phyloP scores from a whole-genome alignment of 208 protist species.

The Trypanosoma brucei region DNA sequence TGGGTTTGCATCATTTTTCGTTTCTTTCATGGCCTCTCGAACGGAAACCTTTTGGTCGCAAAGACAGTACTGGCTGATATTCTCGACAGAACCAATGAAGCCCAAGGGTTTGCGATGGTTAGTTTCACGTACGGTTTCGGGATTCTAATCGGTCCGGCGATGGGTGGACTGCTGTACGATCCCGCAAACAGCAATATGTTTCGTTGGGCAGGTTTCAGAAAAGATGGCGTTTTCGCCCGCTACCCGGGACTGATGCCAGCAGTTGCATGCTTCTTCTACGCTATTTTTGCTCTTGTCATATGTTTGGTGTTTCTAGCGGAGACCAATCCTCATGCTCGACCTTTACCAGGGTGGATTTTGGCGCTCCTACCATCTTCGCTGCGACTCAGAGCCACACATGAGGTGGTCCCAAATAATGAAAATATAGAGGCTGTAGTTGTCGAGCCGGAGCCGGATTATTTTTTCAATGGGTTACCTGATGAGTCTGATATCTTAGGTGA shows the following conservation, averaged over 20 bases:
- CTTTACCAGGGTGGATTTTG: slow-evolving; percentile 30
- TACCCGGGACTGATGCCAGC: slow-evolving; percentile 52
- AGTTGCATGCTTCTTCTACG: slow-evolving; percentile 52
- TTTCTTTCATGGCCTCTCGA: slow-evolving; percentile 64
- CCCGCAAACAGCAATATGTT: slow-evolving; percentile 28
- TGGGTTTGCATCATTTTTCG: slow-evolving; percentile 42
- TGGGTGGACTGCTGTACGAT: slow-evolving; percentile 68
- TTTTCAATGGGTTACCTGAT: too few relatives aligned
- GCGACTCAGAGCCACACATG: too few relatives aligned
- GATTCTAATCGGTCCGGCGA: slow-evolving; percentile 44
- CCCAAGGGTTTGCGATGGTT: slow-evolving; percentile 93
- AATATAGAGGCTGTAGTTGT: too few relatives aligned
- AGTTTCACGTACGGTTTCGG: slow-evolving; percentile 81
- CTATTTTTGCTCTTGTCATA: slow-evolving; percentile 40
- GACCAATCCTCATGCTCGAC: slow-evolving; percentile 50
- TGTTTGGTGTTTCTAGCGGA: slow-evolving; percentile 56
- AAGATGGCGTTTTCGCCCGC: slow-evolving; percentile 30
- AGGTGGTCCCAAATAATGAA: too few relatives aligned
- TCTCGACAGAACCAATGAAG: slow-evolving; percentile 58
- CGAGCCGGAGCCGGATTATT: too few relatives aligned
- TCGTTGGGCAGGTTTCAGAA: slow-evolving; percentile 26
- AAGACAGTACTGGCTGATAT: slow-evolving; percentile 82
- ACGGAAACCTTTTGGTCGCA: slow-evolving; percentile 75
- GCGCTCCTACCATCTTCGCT: slow-evolving; percentile 21
- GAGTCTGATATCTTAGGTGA: too few relatives aligned